Conservation (phyloP, 2,329 filamentous ascomycete genomes). For the Chalaropsis thielavioides region DNA sequence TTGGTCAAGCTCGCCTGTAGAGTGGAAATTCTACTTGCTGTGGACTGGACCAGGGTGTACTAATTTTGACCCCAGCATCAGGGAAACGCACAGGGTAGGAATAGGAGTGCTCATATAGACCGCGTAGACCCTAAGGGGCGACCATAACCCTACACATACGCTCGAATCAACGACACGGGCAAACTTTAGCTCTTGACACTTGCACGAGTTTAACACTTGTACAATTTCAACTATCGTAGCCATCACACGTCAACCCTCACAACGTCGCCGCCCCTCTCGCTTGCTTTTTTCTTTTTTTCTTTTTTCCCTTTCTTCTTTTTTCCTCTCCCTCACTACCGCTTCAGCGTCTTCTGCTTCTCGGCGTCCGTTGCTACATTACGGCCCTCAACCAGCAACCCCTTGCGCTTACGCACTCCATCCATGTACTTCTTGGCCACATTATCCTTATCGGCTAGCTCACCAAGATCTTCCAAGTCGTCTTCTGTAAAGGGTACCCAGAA, state of each 20-base stretch:
- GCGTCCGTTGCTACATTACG: slow-evolving; percentile 67
- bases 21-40: background rate
- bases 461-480: slow-evolving; percentile 89
- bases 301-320: background rate
- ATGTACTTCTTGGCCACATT: slow-evolving; percentile 96
- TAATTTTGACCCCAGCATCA: background rate
- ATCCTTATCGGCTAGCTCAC: slow-evolving; percentile 82
- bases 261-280: background rate
- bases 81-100: background rate
- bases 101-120: background rate
- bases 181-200: background rate
- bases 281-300: background rate
- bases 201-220: too few species aligned
- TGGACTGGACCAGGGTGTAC: background rate
- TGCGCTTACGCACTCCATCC: slow-evolving; percentile 71
- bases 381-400: slow-evolving; percentile 74
- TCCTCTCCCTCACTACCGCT: slow-evolving; percentile 32
- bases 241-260: background rate
- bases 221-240: background rate
- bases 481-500: slow-evolving; percentile 97
- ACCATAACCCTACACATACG: background rate
- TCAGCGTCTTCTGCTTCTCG: slow-evolving; percentile 72
- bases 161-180: background rate
- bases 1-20: background rate
- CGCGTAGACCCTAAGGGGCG: background rate